A percentile compares a stretch with the other conserved stretches of the same genome.
phyloP scores from a whole-genome alignment of 345 rosid genomes.

The Rhodamnia argentea region DNA sequence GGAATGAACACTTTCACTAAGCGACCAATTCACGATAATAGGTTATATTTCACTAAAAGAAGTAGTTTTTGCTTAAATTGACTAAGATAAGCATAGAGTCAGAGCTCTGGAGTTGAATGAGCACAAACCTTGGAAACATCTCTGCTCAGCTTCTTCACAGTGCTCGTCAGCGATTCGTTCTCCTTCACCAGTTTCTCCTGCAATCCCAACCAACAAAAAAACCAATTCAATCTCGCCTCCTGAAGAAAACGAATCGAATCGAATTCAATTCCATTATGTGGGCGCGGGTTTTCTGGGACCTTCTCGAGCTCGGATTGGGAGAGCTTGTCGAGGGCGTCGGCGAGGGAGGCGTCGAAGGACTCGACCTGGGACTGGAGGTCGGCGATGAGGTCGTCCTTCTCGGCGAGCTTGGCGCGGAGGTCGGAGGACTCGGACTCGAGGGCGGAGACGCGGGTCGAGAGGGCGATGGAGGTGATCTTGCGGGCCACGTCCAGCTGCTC shows the following conservation, averaged over 20 bases:
- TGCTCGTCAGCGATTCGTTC: conserved; percentile 45
- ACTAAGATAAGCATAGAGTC: not conserved
- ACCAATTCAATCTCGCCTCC: not conserved
- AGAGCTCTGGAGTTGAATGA: not conserved
- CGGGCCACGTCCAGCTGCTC: conserved; percentile 97
- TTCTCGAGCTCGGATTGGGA: conserved; percentile 45
- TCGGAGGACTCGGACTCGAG: conserved; percentile 74
- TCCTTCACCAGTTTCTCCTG: conserved; percentile 72
- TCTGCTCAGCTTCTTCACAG: conserved; percentile 81
- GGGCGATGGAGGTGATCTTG: conserved; percentile 90
- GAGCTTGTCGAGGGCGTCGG: conserved; percentile 52
- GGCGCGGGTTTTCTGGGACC: conserved; percentile 15
- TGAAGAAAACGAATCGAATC: not conserved
- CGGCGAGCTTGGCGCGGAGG: conserved; percentile 42
- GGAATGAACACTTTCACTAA: not conserved
- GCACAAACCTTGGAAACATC: conserved; percentile 76
- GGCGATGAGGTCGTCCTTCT: conserved; percentile 50
- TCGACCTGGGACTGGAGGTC: conserved; percentile 56
- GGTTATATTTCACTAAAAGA: not conserved
- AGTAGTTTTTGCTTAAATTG: not conserved
- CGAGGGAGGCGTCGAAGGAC: conserved; percentile 60
- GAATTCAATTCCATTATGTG: no score
- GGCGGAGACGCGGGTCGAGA: conserved; percentile 70
- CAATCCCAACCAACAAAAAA: not conserved
- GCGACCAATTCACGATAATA: not conserved